Conservation (phyloP, 345 rosid genomes). For the Citrus sp. region DNA sequence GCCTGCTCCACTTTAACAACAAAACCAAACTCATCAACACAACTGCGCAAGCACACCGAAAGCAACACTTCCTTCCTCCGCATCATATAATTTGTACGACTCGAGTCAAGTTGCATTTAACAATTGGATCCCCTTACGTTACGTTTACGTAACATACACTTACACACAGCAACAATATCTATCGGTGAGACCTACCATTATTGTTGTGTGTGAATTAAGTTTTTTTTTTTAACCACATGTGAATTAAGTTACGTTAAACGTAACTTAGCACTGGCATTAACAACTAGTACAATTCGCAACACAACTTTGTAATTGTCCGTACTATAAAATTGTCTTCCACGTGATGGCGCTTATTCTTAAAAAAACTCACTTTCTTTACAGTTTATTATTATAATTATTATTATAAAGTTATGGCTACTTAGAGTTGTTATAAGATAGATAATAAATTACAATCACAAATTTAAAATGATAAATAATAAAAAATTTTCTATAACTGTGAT, state of each 20-base stretch:
- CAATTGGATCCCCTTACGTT: neutral
- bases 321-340: neutral
- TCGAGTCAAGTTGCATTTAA: neutral
- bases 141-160: too few species aligned
- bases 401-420: too few species aligned
- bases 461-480: too few species aligned
- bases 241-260: too few species aligned
- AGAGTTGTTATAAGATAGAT: too few species aligned
- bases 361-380: neutral
- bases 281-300: neutral
- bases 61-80: neutral
- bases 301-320: neutral
- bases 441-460: too few species aligned
- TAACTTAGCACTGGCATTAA: rapidly evolving
- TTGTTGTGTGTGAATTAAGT: too few species aligned
- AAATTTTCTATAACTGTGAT: too few species aligned
- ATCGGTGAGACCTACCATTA: too few species aligned
- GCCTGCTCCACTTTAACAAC: neutral
- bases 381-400: neutral
- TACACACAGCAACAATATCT: too few species aligned
- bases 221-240: too few species aligned
- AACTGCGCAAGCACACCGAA: neutral
- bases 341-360: neutral
- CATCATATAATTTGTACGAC: neutral
- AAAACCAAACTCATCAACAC: neutral